Evolutionary conservation across 73 alveolate species (phyloP).

Genomic region (Durusdinium trenchii): DNA sequence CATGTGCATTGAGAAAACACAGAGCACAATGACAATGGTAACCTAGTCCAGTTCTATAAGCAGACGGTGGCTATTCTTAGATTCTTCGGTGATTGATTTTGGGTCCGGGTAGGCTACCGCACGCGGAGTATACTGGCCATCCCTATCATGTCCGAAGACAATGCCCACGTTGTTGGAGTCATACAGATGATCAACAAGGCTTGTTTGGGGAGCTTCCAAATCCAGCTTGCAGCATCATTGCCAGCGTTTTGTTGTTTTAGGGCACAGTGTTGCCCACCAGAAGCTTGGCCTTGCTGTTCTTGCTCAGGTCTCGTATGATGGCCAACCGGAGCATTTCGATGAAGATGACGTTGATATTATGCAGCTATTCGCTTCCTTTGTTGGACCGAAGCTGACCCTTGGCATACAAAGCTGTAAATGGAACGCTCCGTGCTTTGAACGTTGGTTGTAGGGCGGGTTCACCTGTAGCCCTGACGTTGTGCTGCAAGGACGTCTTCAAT

Average conservation of each 20-base stretch:
- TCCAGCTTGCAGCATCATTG: neutral
- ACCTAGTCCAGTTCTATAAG: too few relatives aligned
- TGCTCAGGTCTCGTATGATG: conserved; percentile 76
- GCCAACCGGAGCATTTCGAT: conserved; percentile 90
- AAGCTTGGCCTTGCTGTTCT: neutral
- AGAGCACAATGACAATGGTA: too few relatives aligned
- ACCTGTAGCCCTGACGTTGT: neutral
- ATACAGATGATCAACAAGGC: conserved; percentile 92
- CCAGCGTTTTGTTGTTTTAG: neutral
- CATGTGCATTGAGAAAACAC: too few relatives aligned
- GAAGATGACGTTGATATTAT: conserved; percentile 79
- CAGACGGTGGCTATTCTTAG: neutral
- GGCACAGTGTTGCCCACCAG: neutral
- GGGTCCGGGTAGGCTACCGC: conserved; percentile 48
- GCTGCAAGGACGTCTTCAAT: conserved; percentile 67
- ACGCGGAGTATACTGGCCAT: conserved; percentile 83
- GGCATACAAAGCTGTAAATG: neutral
- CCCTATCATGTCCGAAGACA: conserved; percentile 53
- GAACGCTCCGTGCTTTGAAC: too few relatives aligned
- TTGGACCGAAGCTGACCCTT: conserved; percentile 65
- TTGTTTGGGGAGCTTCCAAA: neutral
- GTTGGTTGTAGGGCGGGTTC: neutral
- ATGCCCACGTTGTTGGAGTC: conserved; percentile 61
- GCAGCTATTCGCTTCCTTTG: conserved; percentile 90
- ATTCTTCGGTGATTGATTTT: neutral